phyloP scores from a whole-genome alignment of 2,329 filamentous ascomycete species.

The Leptographium lundbergii region DNA sequence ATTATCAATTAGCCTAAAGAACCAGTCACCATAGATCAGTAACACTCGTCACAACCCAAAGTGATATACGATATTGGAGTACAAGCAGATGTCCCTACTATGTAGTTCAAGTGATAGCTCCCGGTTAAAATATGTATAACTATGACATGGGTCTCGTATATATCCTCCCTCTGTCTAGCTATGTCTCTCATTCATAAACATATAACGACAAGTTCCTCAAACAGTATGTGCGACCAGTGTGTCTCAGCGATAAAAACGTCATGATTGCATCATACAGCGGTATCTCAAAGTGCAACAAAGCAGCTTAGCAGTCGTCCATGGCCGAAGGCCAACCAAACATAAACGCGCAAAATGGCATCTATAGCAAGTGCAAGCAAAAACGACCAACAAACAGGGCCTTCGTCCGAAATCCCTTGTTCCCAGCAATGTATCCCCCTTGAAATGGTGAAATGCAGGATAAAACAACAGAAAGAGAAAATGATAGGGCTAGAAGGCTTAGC shows the following conservation, averaged over 20 bases:
- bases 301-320: not conserved
- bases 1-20: no score
- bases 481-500: conserved; percentile 9
- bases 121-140: no score
- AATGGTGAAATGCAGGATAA: not conserved
- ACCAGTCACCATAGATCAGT: no score
- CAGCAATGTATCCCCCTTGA: not conserved
- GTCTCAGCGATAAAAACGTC: not conserved
- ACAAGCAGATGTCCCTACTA: no score
- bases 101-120: no score
- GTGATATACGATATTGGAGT: no score
- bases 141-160: not conserved
- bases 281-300: not conserved
- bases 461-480: not conserved
- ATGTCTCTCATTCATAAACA: not conserved
- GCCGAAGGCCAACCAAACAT: not conserved
- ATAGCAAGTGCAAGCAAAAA: not conserved
- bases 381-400: not conserved
- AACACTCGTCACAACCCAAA: no score
- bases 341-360: not conserved
- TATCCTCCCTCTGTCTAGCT: not conserved
- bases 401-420: not conserved
- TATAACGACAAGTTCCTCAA: not conserved
- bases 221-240: not conserved
- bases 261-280: not conserved